phyloP scores from a whole-genome alignment of 2,329 filamentous ascomycete species.

The Xylaria sp. region DNA sequence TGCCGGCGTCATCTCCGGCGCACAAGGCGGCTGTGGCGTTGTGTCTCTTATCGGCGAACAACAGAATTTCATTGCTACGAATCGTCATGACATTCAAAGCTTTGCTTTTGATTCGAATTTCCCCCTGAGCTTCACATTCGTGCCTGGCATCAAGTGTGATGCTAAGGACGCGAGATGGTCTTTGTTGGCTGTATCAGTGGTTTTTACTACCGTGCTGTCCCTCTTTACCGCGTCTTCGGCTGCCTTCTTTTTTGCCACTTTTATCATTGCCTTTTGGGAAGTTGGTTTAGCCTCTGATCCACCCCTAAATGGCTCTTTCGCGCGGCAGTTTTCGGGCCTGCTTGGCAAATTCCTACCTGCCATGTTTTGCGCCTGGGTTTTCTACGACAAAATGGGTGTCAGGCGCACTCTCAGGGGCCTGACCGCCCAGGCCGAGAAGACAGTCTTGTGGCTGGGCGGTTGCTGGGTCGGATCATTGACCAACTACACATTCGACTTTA shows the following conservation, averaged over 20 bases:
- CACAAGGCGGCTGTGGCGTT: conserved; percentile 80
- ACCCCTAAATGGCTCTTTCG: conserved; percentile 69
- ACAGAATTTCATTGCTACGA: conserved; percentile 65
- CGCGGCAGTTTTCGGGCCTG: conserved; percentile 76
- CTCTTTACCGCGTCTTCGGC: conserved; percentile 80
- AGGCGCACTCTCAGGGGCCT: conserved; percentile 73
- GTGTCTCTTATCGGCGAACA: conserved; percentile 74
- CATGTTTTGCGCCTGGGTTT: conserved; percentile 83
- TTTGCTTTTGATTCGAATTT: conserved; percentile 86
- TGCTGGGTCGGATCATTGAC: conserved; percentile 91
- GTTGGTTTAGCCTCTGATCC: conserved; percentile 90
- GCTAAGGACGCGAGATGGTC: conserved; percentile 84
- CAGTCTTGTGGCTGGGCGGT: conserved; percentile 84
- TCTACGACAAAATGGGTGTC: conserved; percentile 83
- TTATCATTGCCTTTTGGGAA: conserved; percentile 84
- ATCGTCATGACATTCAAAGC: conserved; percentile 76
- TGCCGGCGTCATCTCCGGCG: conserved; percentile 75
- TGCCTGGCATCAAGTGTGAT: conserved; percentile 66
- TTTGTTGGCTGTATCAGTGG: conserved; percentile 78
- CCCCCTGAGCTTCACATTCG: conserved; percentile 82
- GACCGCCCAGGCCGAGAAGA: conserved; percentile 86
- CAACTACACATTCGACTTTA: conserved; percentile 94
- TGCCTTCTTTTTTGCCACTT: conserved; percentile 84
- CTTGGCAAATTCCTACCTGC: conserved; percentile 85
- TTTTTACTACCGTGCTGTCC: conserved; percentile 78